Percentiles rank a stretch among this genome's conserved stretches.
Evolutionary conservation across 345 rosid species (phyloP).

Genomic region (Gossypium rotundifolium): DNA sequence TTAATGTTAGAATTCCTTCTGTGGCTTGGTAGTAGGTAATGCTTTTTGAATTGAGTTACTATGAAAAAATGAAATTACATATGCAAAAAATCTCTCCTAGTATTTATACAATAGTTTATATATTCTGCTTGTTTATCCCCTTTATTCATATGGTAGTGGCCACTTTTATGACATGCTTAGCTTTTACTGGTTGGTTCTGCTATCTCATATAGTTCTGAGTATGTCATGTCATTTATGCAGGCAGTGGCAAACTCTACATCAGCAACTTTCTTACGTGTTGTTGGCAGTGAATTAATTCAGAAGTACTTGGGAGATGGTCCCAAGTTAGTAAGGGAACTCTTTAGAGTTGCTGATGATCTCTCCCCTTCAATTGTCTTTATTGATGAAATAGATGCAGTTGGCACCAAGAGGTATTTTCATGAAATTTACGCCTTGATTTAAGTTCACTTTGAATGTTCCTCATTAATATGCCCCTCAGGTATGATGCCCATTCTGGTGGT

Average conservation of each 20-base stretch:
- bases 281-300: neutral
- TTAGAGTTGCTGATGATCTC: neutral
- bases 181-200: no score
- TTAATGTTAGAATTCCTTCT: no score
- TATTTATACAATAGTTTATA: no score
- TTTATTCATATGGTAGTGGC: no score
- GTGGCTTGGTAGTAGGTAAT: no score
- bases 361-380: neutral
- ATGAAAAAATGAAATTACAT: no score
- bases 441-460: neutral
- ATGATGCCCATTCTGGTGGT: conserved; percentile 95
- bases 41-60: no score
- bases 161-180: no score
- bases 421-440: neutral
- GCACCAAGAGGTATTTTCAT: neutral
- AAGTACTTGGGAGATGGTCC: neutral
- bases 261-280: conserved; percentile 1
- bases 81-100: no score
- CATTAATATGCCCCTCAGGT: conserved; percentile 31
- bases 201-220: neutral
- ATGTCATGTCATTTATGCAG: neutral
- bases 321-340: neutral
- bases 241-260: neutral
- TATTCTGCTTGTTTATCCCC: no score
- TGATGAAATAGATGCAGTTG: neutral